Evolutionary conservation across 176 grass and related monocot species (phyloP).

Genomic region (Elymus sibiricus): DNA sequence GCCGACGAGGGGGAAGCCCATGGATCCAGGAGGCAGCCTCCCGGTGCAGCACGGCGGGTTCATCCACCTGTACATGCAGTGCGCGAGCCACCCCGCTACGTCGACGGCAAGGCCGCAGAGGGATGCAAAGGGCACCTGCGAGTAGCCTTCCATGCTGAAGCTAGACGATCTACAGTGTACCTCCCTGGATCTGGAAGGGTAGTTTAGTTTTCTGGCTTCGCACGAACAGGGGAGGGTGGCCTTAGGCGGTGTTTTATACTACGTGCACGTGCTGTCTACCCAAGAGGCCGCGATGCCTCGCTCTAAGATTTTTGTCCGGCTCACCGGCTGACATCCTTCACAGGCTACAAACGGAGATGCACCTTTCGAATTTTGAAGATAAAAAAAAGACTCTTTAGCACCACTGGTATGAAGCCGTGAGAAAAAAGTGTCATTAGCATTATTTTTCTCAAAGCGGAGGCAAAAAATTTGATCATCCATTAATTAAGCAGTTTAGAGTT

Average conservation of each 20-base stretch:
- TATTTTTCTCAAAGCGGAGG: too few relatives aligned
- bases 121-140: neutral
- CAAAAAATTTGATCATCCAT: too few relatives aligned
- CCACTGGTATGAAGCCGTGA: too few relatives aligned
- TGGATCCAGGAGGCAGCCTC: constrained; percentile 29
- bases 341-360: too few relatives aligned
- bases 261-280: neutral
- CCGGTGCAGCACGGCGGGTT: constrained; percentile 23
- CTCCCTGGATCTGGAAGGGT: neutral
- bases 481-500: too few relatives aligned
- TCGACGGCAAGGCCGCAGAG: neutral
- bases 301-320: too few relatives aligned
- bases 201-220: neutral
- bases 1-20: constrained; percentile 36
- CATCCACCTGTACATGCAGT: constrained; percentile 18
- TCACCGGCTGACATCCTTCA: too few relatives aligned
- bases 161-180: neutral
- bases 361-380: too few relatives aligned
- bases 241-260: neutral
- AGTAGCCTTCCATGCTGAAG: neutral
- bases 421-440: too few relatives aligned
- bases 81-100: neutral
- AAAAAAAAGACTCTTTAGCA: too few relatives aligned
- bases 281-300: neutral
- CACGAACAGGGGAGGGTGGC: neutral